Conservation (phyloP, 192 early-diverging fungal species). For the Coemansia sp. region DNA sequence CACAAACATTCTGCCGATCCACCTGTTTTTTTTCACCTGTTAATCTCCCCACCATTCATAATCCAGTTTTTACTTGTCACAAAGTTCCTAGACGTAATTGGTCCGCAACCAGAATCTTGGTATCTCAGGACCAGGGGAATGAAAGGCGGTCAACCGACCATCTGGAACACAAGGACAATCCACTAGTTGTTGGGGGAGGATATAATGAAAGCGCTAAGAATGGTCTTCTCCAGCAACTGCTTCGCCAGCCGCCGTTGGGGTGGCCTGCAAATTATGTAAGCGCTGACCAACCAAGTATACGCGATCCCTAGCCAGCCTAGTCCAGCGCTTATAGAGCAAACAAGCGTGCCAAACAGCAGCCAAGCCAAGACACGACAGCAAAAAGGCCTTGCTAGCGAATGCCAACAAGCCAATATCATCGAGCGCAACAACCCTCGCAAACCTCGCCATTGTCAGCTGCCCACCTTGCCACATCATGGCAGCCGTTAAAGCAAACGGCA, state of each 20-base stretch:
- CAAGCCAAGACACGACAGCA: conserved; percentile 14
- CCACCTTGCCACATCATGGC: conserved; percentile 8
- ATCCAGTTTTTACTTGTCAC: neutral
- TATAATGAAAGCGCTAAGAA: neutral
- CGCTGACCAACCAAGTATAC: conserved; percentile 80
- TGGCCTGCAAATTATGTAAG: conserved; percentile 74
- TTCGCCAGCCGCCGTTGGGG: neutral
- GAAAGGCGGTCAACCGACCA: neutral
- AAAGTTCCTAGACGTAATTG: neutral
- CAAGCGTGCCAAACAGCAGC: conserved; percentile 22
- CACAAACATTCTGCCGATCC: neutral
- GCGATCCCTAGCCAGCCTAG: conserved; percentile 75
- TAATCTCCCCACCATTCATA: too few species aligned
- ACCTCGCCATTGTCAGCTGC: conserved; percentile 21
- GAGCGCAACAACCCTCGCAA: conserved; percentile 14
- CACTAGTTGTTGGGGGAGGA: neutral
- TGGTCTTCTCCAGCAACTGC: neutral
- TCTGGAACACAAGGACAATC: neutral
- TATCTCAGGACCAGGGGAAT: neutral
- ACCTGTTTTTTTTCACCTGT: neutral
- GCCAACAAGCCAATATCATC: conserved; percentile 25
- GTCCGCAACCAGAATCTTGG: neutral
- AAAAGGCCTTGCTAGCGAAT: conserved; percentile 15
- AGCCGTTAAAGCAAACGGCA: conserved; percentile 26
- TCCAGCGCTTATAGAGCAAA: conserved; percentile 64